Conservation (phyloP, 1,284 basidiomycete species). For the Microbotryum intermedium region DNA sequence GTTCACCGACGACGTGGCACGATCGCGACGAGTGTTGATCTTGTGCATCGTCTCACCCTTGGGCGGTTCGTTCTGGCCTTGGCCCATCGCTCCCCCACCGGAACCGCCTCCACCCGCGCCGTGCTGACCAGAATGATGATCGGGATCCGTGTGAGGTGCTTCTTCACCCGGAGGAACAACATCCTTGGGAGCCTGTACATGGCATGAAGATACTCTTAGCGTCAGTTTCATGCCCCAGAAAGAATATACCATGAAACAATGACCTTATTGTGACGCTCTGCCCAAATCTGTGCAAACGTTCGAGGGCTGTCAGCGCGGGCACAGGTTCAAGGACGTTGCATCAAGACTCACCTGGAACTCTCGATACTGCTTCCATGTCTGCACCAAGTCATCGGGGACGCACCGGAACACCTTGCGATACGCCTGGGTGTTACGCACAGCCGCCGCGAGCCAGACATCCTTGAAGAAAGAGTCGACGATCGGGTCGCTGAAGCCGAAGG, state of each 20-base stretch:
- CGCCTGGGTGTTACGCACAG: slow-evolving; percentile 66
- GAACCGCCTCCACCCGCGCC: slow-evolving; percentile 42
- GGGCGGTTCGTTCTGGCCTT: slow-evolving; percentile 23
- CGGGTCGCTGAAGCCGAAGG: slow-evolving; percentile 76
- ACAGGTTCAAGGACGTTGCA: neutral
- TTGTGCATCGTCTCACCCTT: slow-evolving; percentile 13
- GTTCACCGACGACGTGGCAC: neutral
- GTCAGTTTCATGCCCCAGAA: neutral
- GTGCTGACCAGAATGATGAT: slow-evolving; percentile 40
- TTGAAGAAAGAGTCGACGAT: slow-evolving; percentile 78
- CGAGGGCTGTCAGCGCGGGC: slow-evolving; percentile 46
- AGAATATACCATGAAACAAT: neutral
- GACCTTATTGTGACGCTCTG: slow-evolving; percentile 30
- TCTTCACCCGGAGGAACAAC: slow-evolving; percentile 33
- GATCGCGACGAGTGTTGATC: slow-evolving; percentile 5
- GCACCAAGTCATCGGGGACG: slow-evolving; percentile 78
- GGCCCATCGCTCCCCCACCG: slow-evolving; percentile 40
- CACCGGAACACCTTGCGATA: slow-evolving; percentile 88
- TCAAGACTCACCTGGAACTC: slow-evolving; percentile 49
- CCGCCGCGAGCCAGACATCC: slow-evolving; percentile 65
- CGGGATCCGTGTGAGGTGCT: slow-evolving; percentile 37
- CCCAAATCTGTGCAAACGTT: slow-evolving; percentile 47
- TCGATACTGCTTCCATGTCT: slow-evolving; percentile 91
- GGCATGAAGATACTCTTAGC: neutral
- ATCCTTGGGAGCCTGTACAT: slow-evolving; percentile 35